Evolutionary conservation across 306 rosid genomes (phyloP).

Genomic region (Cucumis melo): DNA sequence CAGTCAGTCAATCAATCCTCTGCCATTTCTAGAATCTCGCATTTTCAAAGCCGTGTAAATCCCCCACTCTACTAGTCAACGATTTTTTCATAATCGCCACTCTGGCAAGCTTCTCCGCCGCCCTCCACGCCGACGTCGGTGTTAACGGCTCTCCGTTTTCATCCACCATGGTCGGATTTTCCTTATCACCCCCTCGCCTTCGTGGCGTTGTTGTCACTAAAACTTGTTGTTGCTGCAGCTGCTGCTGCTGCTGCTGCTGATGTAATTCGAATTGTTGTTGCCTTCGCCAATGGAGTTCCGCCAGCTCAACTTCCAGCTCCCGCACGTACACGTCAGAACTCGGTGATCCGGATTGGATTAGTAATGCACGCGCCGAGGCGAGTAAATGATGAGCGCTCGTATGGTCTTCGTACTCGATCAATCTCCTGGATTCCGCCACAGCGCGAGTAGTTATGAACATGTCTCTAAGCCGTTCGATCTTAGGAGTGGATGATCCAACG

Average conservation of each 20-base stretch:
- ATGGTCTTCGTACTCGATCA: slow-evolving; percentile 29
- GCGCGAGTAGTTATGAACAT: slow-evolving; percentile 45
- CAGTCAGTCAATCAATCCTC: neutral
- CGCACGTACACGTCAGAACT: slow-evolving; percentile 28
- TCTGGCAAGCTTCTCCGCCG: slow-evolving; percentile 73
- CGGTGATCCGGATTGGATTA: slow-evolving; percentile 24
- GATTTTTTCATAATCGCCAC: slow-evolving; percentile 58
- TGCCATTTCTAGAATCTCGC: slow-evolving; percentile 42
- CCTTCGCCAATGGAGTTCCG: slow-evolving; percentile 43
- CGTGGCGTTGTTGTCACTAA: slow-evolving; percentile 13
- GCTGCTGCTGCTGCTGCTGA: slow-evolving; percentile 8
- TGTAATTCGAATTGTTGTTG: slow-evolving; percentile 11
- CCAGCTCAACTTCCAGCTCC: slow-evolving; percentile 46
- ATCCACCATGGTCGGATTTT: slow-evolving; percentile 17
- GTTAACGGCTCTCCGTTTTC: slow-evolving; percentile 64
- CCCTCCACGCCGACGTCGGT: slow-evolving; percentile 70
- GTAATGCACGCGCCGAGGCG: slow-evolving; percentile 41
- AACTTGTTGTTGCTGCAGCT: slow-evolving; percentile 8
- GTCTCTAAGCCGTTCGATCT: slow-evolving; percentile 33
- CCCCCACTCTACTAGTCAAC: slow-evolving; percentile 45
- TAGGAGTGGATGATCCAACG: slow-evolving; percentile 8
- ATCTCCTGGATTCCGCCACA: slow-evolving; percentile 43
- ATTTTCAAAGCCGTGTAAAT: slow-evolving; percentile 70
- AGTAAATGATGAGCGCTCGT: slow-evolving; percentile 48
- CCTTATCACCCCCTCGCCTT: slow-evolving; percentile 15